phyloP scores from a whole-genome alignment of 257 asterid genomes.

The Rhazya stricta region DNA sequence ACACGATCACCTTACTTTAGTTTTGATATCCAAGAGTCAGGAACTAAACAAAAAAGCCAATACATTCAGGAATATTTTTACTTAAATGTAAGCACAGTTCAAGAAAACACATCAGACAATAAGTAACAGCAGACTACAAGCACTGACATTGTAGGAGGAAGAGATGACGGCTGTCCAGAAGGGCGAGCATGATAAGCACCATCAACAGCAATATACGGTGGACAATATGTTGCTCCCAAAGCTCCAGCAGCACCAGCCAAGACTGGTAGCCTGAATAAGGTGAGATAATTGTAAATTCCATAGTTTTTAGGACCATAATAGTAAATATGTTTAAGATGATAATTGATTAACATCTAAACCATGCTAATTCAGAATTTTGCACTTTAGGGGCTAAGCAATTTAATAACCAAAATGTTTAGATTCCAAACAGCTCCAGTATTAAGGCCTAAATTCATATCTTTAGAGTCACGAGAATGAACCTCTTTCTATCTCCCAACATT shows the following conservation, averaged over 20 bases:
- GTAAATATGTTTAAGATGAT: not conserved
- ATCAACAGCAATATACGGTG: conserved; percentile 72
- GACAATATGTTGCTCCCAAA: conserved; percentile 69
- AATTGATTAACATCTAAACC: not conserved
- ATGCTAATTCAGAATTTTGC: not conserved
- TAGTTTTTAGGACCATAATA: not conserved
- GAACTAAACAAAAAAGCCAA: not conserved
- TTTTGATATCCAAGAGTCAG: not conserved
- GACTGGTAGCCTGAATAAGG: conserved; percentile 71
- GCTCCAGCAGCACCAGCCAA: conserved; percentile 96
- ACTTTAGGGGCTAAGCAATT: not conserved
- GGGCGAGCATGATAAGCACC: conserved; percentile 71
- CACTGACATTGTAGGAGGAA: conserved; percentile 52
- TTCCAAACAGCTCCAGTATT: not conserved
- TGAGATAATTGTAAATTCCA: not conserved
- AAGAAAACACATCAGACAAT: not conserved
- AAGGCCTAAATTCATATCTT: too few relatives aligned
- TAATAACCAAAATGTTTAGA: not conserved
- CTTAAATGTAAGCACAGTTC: not conserved
- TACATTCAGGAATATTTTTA: not conserved
- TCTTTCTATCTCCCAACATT: not conserved
- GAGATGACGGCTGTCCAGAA: conserved; percentile 58
- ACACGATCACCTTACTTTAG: not conserved
- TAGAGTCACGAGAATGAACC: not conserved
- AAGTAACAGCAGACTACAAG: not conserved